A percentile compares a stretch with the other conserved stretches of the same genome.
phyloP scores from a whole-genome alignment of 75 land plant genomes.

The Pseudotsuga menziesii region DNA sequence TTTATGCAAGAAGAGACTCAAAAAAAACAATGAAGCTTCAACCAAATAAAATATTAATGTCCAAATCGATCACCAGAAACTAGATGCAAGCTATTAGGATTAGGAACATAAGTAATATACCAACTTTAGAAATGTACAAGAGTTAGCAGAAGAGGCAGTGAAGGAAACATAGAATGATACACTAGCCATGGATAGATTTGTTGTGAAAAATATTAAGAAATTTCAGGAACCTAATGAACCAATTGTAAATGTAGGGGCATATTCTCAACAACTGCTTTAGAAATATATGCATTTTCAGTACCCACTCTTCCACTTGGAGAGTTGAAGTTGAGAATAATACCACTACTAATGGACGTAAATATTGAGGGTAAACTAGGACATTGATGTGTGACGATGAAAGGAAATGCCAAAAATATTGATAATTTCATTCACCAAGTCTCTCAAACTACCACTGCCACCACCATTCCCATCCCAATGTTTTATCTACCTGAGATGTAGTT shows the following conservation, averaged over 20 bases:
- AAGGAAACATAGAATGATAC: no score
- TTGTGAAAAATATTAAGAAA: no score
- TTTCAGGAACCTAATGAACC: constrained; percentile 72
- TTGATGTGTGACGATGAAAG: constrained; percentile 70
- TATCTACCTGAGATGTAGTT: constrained; percentile 60
- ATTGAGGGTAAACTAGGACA: constrained; percentile 52
- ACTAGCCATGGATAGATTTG: no score
- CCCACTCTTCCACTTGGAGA: constrained; percentile 64
- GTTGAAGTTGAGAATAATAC: constrained; percentile 47
- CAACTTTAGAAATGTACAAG: no score
- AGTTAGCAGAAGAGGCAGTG: no score
- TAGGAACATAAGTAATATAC: no score
- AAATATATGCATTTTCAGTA: constrained; percentile 50
- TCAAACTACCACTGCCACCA: constrained; percentile 73
- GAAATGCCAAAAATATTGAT: constrained; percentile 85
- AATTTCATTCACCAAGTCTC: constrained; percentile 57
- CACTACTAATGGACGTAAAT: constrained; percentile 62
- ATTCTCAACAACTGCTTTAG: constrained; percentile 59
- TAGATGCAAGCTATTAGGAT: no score
- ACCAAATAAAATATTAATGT: no score
- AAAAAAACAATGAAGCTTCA: no score
- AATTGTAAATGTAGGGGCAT: constrained; percentile 71
- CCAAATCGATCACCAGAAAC: no score
- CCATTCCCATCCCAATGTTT: constrained; percentile 80
- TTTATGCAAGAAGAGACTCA: no score